These are phyloP conservation scores for Simplicillium sp. DNA, from an alignment of 2,329 filamentous ascomycete species.

Conservation along the genomic window DNA sequence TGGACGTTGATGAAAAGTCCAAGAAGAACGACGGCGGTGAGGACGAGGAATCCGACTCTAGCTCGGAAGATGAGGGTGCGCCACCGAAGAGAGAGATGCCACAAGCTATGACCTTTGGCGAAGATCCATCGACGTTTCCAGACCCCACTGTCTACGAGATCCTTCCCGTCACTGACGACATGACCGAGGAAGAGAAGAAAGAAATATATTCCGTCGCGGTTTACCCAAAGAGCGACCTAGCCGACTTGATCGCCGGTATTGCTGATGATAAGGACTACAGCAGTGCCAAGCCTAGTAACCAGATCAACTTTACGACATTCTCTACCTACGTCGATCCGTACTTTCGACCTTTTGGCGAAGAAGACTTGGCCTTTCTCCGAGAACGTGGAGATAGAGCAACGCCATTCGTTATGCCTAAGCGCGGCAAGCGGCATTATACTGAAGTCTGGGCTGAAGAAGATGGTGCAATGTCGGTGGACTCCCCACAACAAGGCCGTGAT, in stretches of 20 bases:
- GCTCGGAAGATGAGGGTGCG: conserved; percentile 50
- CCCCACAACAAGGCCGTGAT: conserved; percentile 49
- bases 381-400: conserved; percentile 78
- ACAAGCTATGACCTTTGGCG: conserved; percentile 81
- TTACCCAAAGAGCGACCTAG: conserved; percentile 73
- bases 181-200: conserved; percentile 77
- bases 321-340: conserved; percentile 87
- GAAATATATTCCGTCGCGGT: conserved; percentile 79
- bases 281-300: conserved; percentile 83
- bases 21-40: conserved; percentile 26
- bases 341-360: conserved; percentile 81
- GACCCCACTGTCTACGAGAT: conserved; percentile 96
- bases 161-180: conserved; percentile 59
- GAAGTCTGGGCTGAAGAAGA: conserved; percentile 96
- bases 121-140: conserved; percentile 81
- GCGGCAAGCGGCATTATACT: conserved; percentile 76
- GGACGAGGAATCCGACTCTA: conserved; percentile 35
- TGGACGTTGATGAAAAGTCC: conserved; percentile 49
- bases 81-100: conserved; percentile 56
- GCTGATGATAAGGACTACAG: conserved; percentile 94
- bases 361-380: conserved; percentile 86
- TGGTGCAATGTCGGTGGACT: conserved; percentile 65
- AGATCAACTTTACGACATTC: conserved; percentile 91
- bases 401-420: conserved; percentile 78
- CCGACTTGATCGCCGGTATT: conserved; percentile 77